Evolutionary conservation across 2,329 filamentous ascomycete genomes (phyloP), one percentile per base, ranked within the genome.

Genomic region (Emericellopsis cladophorae): DNA sequence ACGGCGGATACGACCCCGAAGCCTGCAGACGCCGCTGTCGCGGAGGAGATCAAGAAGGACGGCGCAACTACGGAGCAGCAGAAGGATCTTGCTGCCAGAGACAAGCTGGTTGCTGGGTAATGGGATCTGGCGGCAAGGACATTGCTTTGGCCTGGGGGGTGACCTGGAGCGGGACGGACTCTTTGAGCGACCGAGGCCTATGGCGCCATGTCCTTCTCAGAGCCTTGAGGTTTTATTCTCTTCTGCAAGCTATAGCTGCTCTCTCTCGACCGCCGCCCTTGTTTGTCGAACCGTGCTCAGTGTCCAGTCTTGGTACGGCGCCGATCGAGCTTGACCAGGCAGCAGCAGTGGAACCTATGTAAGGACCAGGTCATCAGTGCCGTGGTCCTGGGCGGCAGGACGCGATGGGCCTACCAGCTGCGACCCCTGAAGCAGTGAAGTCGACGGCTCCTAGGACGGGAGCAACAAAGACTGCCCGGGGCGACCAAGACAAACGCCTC

Each of bases 61-160:
- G 16, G 9, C 12, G 18, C 16, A 21, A 15, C 15, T 18, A 41
- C 39, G 32, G 39, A 41, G 39, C 18, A 48, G 26, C 18, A 46
- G 39, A 50, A 54, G 9, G 54, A 56, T 34, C 44, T 52, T 18
- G 51, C 48, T 26, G 45, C 48, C 5, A 50, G 47, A 23, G 51
- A 53, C 37, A 44, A 52, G 40, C 46, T 45, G 21, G 44, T 55
- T n/a, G 49, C 54, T 36, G 52, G 51, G 31, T 55, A 40, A 46
- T 6, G 21, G 11, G 31, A 21, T 21, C 18, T 21, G 44, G 29
- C 16, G 49, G 33, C 42, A 50, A 2, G 18, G 26, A 7, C 26
- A 29, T 7, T 29, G 26, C 26, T 7, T 9, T 29, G 8, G 26
- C 26, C 5, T 29, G 26, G 26, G 26, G 8, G 7, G 8, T 12